These are phyloP conservation scores for Tulasnella sp. DNA, from an alignment of 768 basidiomycete species.

Conservation along the genomic window DNA sequence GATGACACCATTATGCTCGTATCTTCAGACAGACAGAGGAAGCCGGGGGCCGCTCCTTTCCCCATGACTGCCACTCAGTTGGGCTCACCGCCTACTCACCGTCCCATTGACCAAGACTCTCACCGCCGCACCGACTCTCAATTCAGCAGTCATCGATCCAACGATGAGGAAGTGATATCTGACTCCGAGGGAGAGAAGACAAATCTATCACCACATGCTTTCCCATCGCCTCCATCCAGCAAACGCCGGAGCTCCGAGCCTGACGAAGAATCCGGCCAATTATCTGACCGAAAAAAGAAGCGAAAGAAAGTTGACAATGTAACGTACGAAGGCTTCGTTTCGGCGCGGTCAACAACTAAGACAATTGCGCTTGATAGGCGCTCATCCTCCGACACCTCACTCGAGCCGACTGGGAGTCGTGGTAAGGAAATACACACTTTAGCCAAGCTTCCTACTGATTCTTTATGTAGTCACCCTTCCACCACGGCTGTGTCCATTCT, in stretches of 20 bases:
- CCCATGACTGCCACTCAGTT: conserved; percentile 1
- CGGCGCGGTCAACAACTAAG: background rate
- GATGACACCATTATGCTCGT: background rate
- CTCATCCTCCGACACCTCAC: background rate
- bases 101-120: background rate
- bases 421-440: background rate
- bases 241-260: background rate
- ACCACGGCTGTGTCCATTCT: conserved; percentile 63
- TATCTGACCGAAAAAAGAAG: background rate
- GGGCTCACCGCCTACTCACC: background rate
- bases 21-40: background rate
- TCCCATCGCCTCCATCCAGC: background rate
- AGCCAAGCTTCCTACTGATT: background rate
- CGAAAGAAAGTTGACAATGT: conserved; percentile 26
- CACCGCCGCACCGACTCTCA: background rate
- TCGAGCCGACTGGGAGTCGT: background rate
- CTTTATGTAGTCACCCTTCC: background rate
- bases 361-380: background rate
- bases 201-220: background rate
- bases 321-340: background rate
- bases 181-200: background rate
- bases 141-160: background rate
- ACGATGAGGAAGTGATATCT: background rate
- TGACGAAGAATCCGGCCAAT: background rate
- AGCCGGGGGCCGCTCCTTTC: background rate